Evolutionary conservation across 2,329 filamentous ascomycete species (phyloP), one percentile per base, ranked within the genome.

Genomic region (Cladophialophora yegresii): DNA sequence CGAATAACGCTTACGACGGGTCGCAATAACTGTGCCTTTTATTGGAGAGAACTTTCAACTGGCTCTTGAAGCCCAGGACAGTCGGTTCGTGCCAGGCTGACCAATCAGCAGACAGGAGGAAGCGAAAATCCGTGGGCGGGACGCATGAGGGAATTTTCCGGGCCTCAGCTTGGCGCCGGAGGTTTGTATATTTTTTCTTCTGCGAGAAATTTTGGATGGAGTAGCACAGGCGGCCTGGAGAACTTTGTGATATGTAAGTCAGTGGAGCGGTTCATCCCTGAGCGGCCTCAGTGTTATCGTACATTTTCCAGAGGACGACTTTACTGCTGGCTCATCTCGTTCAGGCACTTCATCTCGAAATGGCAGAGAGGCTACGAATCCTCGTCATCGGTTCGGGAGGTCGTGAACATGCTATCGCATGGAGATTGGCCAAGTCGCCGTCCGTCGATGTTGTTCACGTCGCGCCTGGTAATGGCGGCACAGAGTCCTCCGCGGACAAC

Each of bases 301-400:
- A 10, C 20, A 22, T 20, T n/a, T 4, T 49, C 6, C 45, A 4
- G 4, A 47, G 43, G 43, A 22, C 43, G 13, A 9, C 16, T n/a
- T 23, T 2, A 49, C 4, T 26, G 8, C 12, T 49, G n/a, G 23
- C 23, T 49, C 23, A 20, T 20, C 12, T 4, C 20, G 2, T 26
- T 26, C 23, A 9, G 22, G n/a, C n/a, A 49, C 20, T 26, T 28
- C 47, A 50, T 22, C 6, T 43, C 20, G 47, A 56, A 32, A 64
- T 66, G 62, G 22, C 54, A 70, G 79, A 80, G 74, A 75, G 75
- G 69, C 82, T 92, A 68, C 85, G 87, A 71, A 84, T 97, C 71
- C 87, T 98, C 68, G 87, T 98, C 68, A 87, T 98, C 70, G 93
- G 95, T 73, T 96, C 93, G 75, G 95, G 95, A 71, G 95, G 93